Percentiles rank a stretch among this genome's conserved stretches.
These are phyloP conservation scores for Mycena indigotica DNA, from an alignment of 768 basidiomycete species.

Conservation along the genomic window DNA sequence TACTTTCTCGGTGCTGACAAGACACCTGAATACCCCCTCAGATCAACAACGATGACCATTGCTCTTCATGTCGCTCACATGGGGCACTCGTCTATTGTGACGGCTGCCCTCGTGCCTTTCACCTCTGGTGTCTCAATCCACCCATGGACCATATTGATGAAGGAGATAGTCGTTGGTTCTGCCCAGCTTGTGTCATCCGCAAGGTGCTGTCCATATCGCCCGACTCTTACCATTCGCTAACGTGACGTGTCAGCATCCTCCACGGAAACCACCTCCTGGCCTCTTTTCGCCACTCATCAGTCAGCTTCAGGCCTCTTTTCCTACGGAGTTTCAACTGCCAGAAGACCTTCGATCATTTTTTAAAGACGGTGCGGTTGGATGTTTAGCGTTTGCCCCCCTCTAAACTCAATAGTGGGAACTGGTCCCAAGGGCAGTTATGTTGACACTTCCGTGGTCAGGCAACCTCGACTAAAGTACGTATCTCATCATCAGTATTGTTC, in stretches of 20 bases:
- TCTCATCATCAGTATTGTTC: slow-evolving; percentile 11
- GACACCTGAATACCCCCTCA: slow-evolving; percentile 25
- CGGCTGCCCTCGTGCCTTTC: slow-evolving; percentile 94
- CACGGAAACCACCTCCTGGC: slow-evolving; percentile 65
- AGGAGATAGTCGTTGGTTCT: slow-evolving; percentile 83
- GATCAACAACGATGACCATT: slow-evolving; percentile 79
- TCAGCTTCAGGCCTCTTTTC: slow-evolving; percentile 66
- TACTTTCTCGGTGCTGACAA: slow-evolving; percentile 9
- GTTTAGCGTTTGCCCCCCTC: slow-evolving; percentile 13
- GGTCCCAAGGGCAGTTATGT: slow-evolving; percentile 82
- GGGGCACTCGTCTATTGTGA: slow-evolving; percentile 96
- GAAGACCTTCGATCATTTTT: slow-evolving; percentile 82
- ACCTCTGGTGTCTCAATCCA: slow-evolving; percentile 95
- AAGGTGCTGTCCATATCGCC: slow-evolving; percentile 53
- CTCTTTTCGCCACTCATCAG: slow-evolving; percentile 74
- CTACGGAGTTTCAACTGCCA: slow-evolving; percentile 84
- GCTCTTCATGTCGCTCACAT: slow-evolving; percentile 77
- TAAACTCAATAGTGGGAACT: slow-evolving; percentile 61
- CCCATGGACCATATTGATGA: slow-evolving; percentile 89
- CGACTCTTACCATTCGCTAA: slow-evolving; percentile 18
- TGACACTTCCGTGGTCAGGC: slow-evolving; percentile 75
- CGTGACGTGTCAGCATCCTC: slow-evolving; percentile 57
- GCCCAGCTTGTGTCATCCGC: slow-evolving; percentile 66
- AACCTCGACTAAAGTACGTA: slow-evolving; percentile 80
- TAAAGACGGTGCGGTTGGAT: slow-evolving; percentile 70